phyloP scores from a whole-genome alignment of 495 filamentous ascomycete genomes.

The Aspergillus bertholletiae region DNA sequence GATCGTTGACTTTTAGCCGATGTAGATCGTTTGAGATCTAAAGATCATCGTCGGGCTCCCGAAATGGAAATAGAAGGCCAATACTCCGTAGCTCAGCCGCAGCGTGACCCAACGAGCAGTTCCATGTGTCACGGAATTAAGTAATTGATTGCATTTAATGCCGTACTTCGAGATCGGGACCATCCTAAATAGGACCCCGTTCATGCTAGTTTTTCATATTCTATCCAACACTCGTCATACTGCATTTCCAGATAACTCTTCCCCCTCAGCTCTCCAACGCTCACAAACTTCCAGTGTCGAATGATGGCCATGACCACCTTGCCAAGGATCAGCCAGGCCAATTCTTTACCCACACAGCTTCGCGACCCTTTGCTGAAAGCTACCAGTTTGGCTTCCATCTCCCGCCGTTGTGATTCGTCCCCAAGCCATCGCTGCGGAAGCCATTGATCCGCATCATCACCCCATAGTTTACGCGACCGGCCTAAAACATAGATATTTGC shows the following conservation, averaged over 20 bases:
- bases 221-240: conserved; percentile 15
- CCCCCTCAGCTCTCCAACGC: conserved; percentile 11
- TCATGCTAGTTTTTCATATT: background rate
- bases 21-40: background rate
- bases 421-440: conserved; percentile 54
- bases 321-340: conserved; percentile 16
- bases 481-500: conserved; percentile 56
- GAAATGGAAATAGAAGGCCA: no score
- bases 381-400: conserved; percentile 24
- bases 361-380: conserved; percentile 19
- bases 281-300: conserved; percentile 7
- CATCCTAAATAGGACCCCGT: no score
- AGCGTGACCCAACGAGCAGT: no score
- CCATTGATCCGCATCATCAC: conserved; percentile 51
- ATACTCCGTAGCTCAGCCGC: background rate
- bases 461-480: conserved; percentile 50
- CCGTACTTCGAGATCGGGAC: no score
- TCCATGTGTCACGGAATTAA: no score
- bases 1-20: background rate
- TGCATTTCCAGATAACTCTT: conserved; percentile 16
- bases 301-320: conserved; percentile 10
- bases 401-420: conserved; percentile 41
- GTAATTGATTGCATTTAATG: no score
- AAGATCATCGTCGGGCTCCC: no score
- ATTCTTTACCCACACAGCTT: conserved; percentile 14